These are phyloP conservation scores for Phylloporus scabripes DNA, from an alignment of 768 basidiomycete genomes.

Conservation along the genomic window DNA sequence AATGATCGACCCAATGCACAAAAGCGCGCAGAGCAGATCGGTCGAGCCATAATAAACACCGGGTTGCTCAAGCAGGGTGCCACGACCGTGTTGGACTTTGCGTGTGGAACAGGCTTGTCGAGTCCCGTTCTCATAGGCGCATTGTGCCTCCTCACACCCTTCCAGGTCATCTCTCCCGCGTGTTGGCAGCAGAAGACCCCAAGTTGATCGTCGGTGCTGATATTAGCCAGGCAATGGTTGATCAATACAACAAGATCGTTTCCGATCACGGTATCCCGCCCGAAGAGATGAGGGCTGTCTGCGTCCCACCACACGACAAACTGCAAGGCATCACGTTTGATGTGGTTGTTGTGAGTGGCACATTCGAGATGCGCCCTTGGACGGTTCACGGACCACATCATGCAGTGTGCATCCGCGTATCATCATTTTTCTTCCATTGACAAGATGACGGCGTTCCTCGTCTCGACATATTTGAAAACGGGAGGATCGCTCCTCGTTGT, in stretches of 20 bases:
- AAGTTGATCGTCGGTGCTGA: conserved; percentile 69
- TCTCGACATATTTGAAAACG: conserved; percentile 49
- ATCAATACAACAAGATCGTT: conserved; percentile 55
- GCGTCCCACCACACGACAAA: conserved; percentile 36
- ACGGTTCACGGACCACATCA: background rate
- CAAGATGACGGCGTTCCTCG: conserved; percentile 48
- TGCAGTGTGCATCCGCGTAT: conserved; percentile 58
- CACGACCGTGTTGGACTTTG: conserved; percentile 66
- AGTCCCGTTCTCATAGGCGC: background rate
- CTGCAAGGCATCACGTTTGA: conserved; percentile 58
- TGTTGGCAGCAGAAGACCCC: conserved; percentile 53
- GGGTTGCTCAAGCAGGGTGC: conserved; percentile 49
- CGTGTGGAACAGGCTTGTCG: conserved; percentile 57
- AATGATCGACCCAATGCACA: conserved; percentile 18
- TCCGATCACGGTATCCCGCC: conserved; percentile 54
- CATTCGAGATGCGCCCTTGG: background rate
- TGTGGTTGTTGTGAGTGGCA: conserved; percentile 56
- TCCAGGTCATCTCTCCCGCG: conserved; percentile 58
- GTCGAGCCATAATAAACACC: conserved; percentile 25
- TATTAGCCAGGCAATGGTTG: conserved; percentile 66
- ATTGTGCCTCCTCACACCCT: background rate
- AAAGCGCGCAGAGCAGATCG: conserved; percentile 20
- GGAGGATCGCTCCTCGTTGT: conserved; percentile 55
- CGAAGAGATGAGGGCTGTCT: conserved; percentile 64
- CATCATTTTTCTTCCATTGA: conserved; percentile 55